Conservation (phyloP, 352 stramenopile species). For the Phytophthora hybrid region DNA sequence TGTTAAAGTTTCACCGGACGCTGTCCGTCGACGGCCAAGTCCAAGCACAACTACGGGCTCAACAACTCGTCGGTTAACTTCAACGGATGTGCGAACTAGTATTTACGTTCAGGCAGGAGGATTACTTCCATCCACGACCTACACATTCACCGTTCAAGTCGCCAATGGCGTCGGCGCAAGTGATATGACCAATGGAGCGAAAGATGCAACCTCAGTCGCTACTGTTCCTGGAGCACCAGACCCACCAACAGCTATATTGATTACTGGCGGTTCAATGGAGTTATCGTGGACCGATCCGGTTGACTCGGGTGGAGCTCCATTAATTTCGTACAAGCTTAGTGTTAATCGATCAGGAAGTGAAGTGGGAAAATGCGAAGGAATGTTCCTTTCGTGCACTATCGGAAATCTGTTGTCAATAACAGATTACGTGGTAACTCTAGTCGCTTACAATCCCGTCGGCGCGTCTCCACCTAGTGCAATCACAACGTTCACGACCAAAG, state of each 20-base stretch:
- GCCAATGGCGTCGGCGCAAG: slow-evolving; percentile 46
- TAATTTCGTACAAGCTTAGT: slow-evolving; percentile 52
- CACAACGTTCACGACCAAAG: slow-evolving; percentile 33
- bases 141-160: slow-evolving; percentile 54
- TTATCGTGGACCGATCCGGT: slow-evolving; percentile 57
- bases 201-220: slow-evolving; percentile 26
- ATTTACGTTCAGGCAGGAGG: slow-evolving; percentile 54
- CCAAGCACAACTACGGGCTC: neutral
- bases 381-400: slow-evolving; percentile 52
- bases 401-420: slow-evolving; percentile 49
- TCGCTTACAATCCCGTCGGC: slow-evolving; percentile 49
- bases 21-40: slow-evolving; percentile 16
- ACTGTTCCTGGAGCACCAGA: slow-evolving; percentile 41
- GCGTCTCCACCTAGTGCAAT: slow-evolving; percentile 36
- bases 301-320: slow-evolving; percentile 54
- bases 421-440: slow-evolving; percentile 52
- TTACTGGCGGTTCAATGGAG: slow-evolving; percentile 55
- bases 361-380: slow-evolving; percentile 48
- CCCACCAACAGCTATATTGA: slow-evolving; percentile 18
- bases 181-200: slow-evolving; percentile 13
- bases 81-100: neutral
- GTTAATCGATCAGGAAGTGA: slow-evolving; percentile 29
- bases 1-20: slow-evolving; percentile 30
- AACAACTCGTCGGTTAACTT: slow-evolving; percentile 1
- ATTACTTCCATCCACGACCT: slow-evolving; percentile 49